phyloP scores from a whole-genome alignment of 352 stramenopile species.

The Aphanomyces invadans region DNA sequence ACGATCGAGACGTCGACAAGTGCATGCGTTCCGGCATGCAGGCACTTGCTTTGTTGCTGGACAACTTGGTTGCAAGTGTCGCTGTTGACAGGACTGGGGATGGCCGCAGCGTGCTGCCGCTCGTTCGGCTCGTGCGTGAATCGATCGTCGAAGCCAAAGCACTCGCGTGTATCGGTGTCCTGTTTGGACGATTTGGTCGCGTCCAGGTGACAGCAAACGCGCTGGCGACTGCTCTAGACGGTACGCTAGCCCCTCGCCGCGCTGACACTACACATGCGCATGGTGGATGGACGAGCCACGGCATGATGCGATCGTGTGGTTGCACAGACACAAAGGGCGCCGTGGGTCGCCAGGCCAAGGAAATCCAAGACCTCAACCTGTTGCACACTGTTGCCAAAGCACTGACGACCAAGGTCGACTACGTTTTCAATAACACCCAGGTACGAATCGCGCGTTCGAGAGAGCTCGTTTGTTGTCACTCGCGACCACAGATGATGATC shows the following conservation, averaged over 20 bases:
- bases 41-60: neutral
- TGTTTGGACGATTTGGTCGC: neutral
- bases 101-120: neutral
- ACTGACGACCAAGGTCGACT: conserved; percentile 4
- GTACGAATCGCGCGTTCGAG: neutral
- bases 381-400: conserved; percentile 1
- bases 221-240: neutral
- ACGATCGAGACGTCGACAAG: conserved; percentile 1
- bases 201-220: neutral
- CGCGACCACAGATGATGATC: conserved; percentile 3
- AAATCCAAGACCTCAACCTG: neutral
- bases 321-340: neutral
- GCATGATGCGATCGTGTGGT: neutral
- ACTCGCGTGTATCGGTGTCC: neutral
- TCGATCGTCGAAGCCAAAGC: neutral
- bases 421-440: conserved; percentile 18
- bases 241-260: neutral
- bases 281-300: neutral
- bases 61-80: neutral
- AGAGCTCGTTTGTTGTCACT: neutral
- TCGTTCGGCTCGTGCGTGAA: conserved; percentile 4
- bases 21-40: neutral
- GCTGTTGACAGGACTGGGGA: neutral
- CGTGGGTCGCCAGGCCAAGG: neutral
- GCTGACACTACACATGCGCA: neutral